Evolutionary conservation across 208 protist genomes (phyloP), one percentile per base, ranked within the genome.

Genomic region (Naegleria lovaniensis): DNA sequence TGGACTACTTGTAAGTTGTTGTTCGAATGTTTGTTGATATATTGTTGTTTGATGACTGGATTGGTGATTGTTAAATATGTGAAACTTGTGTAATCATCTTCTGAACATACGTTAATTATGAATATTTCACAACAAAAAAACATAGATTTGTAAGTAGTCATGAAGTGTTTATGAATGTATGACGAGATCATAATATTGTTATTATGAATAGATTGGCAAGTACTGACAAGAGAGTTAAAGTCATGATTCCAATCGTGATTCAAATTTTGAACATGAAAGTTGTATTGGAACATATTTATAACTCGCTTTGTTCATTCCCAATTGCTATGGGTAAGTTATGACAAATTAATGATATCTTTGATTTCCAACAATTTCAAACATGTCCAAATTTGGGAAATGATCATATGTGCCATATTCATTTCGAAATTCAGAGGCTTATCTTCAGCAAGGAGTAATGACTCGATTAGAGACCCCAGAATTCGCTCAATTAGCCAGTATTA

Each of bases 1-100:
- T 95, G 94, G 93, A 94, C 93, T 13, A 94, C 93, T 39, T 95
- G 93, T 86, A 67, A 41, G 87, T 58, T 15, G 93, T 59, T n/a
- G 90, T 90, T 48, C 5, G 43, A 48, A 7, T 48, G 43, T 48
- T n/a, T 1, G 43, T n/a, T n/a, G n/a, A n/a, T n/a, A n/a, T n/a
- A 48, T 1, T 48, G 43, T 48, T 48, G 7, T 48, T n/a, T n/a
- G n/a, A n/a, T n/a, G n/a, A n/a, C n/a, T n/a, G n/a, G n/a, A n/a
- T n/a, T n/a, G n/a, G n/a, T n/a, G n/a, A n/a, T n/a, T n/a, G n/a
- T n/a, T n/a, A n/a, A n/a, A n/a, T n/a, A n/a, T n/a, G n/a, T n/a
- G n/a, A n/a, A n/a, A n/a, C n/a, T n/a, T n/a, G n/a, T n/a, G n/a
- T n/a, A n/a, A n/a, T n/a, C n/a, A n/a, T n/a, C n/a, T n/a, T n/a